Evolutionary conservation across 805 yeast species (phyloP), one percentile per base, ranked within the genome.

Genomic region (Maudiozyma serrabonitensis): DNA sequence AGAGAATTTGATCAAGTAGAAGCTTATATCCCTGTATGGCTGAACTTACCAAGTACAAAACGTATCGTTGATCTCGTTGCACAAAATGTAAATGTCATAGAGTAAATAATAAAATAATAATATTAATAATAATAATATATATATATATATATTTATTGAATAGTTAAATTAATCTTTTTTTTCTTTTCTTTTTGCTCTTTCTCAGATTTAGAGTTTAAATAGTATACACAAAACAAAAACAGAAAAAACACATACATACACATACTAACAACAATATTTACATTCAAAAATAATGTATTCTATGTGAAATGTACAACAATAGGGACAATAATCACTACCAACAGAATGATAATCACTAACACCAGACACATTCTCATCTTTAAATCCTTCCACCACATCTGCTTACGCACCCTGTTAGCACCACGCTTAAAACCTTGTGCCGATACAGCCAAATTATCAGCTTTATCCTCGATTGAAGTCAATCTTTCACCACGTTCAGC

Each of bases 351-450:
- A 47, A 93, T 82, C 28, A 84, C 85, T 45, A 84, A 80, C 52
- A 90, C 83, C 50, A 87, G 71, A 69, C 98, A 91, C 75, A 90
- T 73, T 69, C 95, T 84, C 91, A 93, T 85, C 74, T 93, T 93
- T 80, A 93, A 78, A 68, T 91, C 96, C 70, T 93, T 91, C 86
- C 95, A 87, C 98, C 98, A 91, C 97, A 91, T 91, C 65, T 90
- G 95, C 69, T 90, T 91, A 71, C 99, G 86, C 45, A 91, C 97
- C 60, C 95, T 82, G 72, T 91, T 91, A 52, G 99, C 98, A 40
- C 96, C 95, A 66, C 95, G 80, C 67, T 95, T 87, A 74, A 93
- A 91, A 37, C 95, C 93, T 59, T 87, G 91, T 9, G 99, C 98
- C 44, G 87, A 80, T 44, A 83, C 87, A 42, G 95, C 95, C 59